Evolutionary conservation across 441 rosid genomes (phyloP).

Genomic region (Omphalea diandra): DNA sequence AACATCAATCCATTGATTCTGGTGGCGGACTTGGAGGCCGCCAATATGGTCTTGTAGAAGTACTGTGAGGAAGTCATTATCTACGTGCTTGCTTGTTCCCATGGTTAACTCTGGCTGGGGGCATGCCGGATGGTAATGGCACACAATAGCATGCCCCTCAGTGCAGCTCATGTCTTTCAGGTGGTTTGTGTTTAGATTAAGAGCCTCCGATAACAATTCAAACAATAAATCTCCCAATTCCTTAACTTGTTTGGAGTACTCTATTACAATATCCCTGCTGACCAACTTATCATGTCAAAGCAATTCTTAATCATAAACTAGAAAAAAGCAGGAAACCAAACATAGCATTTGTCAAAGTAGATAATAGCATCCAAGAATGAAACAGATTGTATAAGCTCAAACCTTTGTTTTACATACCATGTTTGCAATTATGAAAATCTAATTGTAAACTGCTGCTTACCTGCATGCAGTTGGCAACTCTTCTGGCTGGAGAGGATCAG

Average conservation of each 20-base stretch:
- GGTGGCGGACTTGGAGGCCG: slow-evolving; percentile 56
- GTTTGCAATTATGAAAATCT: not conserved
- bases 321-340: not conserved
- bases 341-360: not conserved
- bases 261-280: slow-evolving; percentile 42
- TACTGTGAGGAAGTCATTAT: slow-evolving; percentile 45
- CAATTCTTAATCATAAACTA: not conserved
- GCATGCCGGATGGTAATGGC: slow-evolving; percentile 58
- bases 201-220: slow-evolving; percentile 55
- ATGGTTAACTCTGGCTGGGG: slow-evolving; percentile 51
- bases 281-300: not conserved
- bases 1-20: slow-evolving; percentile 51
- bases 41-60: slow-evolving; percentile 62
- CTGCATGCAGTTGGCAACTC: slow-evolving; percentile 38
- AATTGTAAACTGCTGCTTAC: slow-evolving; percentile 10
- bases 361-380: not conserved
- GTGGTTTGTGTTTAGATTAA: slow-evolving; percentile 45
- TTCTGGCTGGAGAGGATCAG: slow-evolving; percentile 36
- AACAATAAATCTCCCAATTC: slow-evolving; percentile 33
- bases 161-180: slow-evolving; percentile 41
- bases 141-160: slow-evolving; percentile 31
- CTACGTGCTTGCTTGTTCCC: slow-evolving; percentile 43
- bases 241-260: slow-evolving; percentile 39
- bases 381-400: too few relatives aligned
- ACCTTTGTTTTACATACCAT: not conserved